These are phyloP conservation scores for Tricholoma terreum DNA, from an alignment of 768 basidiomycete genomes.

Conservation along the genomic window DNA sequence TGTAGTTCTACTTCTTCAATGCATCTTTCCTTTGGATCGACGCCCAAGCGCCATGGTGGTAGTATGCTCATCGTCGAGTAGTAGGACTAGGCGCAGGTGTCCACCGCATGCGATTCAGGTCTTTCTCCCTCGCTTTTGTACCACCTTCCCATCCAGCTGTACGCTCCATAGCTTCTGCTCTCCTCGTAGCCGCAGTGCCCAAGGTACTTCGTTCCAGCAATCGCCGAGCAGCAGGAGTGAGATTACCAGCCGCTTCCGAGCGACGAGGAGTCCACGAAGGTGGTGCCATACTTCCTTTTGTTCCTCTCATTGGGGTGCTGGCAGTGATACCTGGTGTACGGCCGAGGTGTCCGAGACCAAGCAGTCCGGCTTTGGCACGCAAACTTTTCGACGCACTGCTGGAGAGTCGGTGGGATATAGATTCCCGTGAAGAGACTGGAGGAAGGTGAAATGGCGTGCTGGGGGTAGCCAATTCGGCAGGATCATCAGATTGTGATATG, in stretches of 20 bases:
- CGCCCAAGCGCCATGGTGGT: neutral
- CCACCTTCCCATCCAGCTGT: conserved; percentile 53
- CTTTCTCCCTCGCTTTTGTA: conserved; percentile 49
- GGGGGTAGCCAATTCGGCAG: conserved; percentile 42
- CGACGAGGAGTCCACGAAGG: conserved; percentile 77
- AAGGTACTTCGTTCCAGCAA: conserved; percentile 71
- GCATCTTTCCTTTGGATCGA: neutral
- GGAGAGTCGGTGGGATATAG: conserved; percentile 77
- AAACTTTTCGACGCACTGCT: conserved; percentile 79
- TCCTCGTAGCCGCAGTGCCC: conserved; percentile 57
- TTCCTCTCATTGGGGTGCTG: conserved; percentile 22
- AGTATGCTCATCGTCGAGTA: conserved; percentile 6
- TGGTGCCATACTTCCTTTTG: conserved; percentile 66
- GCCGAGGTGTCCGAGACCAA: conserved; percentile 37
- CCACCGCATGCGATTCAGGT: conserved; percentile 69
- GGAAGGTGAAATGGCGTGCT: conserved; percentile 77
- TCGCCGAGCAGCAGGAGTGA: conserved; percentile 84
- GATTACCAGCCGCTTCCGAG: conserved; percentile 64
- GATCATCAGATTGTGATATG: conserved; percentile 61
- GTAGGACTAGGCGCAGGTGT: conserved; percentile 64
- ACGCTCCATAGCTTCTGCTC: conserved; percentile 67
- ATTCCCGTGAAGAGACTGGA: conserved; percentile 75
- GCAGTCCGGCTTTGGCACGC: conserved; percentile 67
- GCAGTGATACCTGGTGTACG: conserved; percentile 35
- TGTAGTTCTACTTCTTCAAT: conserved; percentile 2